Conservation (phyloP, 1,284 basidiomycete genomes). For the Kwoniella shivajii region DNA sequence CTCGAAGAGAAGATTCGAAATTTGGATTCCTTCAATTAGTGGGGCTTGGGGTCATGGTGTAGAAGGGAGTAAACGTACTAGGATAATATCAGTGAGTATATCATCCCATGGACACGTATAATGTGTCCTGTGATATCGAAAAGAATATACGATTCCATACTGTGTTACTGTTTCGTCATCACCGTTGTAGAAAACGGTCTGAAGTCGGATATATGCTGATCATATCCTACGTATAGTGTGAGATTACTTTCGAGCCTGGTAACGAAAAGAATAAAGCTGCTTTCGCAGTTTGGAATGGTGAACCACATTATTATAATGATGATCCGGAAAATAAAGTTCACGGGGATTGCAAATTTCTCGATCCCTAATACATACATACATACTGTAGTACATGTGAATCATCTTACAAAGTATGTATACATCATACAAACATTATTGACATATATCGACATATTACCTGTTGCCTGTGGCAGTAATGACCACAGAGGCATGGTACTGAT, state of each 20-base stretch:
- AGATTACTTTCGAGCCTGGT: not conserved
- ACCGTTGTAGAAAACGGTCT: no score
- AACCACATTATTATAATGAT: not conserved
- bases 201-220: not conserved
- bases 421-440: not conserved
- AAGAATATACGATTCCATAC: no score
- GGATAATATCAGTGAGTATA: not conserved
- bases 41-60: slow-evolving; percentile 4
- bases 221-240: not conserved
- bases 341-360: not conserved
- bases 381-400: not conserved
- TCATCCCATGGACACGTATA: not conserved
- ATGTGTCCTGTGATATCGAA: not conserved
- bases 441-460: not conserved
- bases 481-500: not conserved
- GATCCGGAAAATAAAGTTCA: slow-evolving; percentile 7
- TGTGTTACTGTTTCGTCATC: not conserved
- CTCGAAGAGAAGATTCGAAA: slow-evolving; percentile 1
- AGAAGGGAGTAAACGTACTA: not conserved
- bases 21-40: not conserved
- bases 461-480: not conserved
- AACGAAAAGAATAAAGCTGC: not conserved
- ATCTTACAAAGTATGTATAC: not conserved
- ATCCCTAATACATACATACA: not conserved
- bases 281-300: not conserved